Conservation (phyloP, 352 stramenopile species). For the Globisporangium nagaii region DNA sequence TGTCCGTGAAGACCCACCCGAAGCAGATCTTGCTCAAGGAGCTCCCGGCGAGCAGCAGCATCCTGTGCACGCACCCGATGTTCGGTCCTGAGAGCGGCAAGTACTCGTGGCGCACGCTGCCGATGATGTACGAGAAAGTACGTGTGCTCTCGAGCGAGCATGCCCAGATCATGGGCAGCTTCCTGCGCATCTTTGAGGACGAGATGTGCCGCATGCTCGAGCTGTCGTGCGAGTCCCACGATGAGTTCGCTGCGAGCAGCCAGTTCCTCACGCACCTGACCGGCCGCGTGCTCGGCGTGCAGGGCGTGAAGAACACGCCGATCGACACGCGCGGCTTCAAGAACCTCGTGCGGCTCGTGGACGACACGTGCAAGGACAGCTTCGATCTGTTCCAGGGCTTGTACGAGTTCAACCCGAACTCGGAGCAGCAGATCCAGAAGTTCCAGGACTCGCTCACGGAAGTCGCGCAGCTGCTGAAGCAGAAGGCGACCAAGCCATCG, state of each 20-base stretch:
- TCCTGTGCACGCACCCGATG: conserved; percentile 98
- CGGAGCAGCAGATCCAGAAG: conserved; percentile 73
- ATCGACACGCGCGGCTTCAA: conserved; percentile 98
- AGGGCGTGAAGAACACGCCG: conserved; percentile 77
- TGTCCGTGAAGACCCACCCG: conserved; percentile 97
- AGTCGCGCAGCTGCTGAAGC: conserved; percentile 41
- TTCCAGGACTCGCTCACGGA: conserved; percentile 57
- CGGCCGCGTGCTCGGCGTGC: conserved; percentile 92
- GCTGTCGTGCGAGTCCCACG: conserved; percentile 94
- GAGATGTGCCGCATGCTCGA: conserved; percentile 96
- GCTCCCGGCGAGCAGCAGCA: conserved; percentile 86
- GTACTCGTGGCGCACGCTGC: conserved; percentile 92
- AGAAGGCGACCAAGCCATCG: conserved; percentile 3
- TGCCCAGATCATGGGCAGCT: conserved; percentile 79
- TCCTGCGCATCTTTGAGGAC: conserved; percentile 94
- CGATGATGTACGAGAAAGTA: conserved; percentile 96
- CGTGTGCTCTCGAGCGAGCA: conserved; percentile 65
- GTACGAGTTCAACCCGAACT: conserved; percentile 96
- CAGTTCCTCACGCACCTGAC: conserved; percentile 99
- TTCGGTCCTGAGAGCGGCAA: conserved; percentile 96
- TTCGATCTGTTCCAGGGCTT: conserved; percentile 98
- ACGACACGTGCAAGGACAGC: conserved; percentile 95
- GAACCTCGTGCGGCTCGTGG: conserved; percentile 94
- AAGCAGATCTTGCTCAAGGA: conserved; percentile 90
- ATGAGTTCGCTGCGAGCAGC: conserved; percentile 94